phyloP scores from a whole-genome alignment of 2,329 filamentous ascomycete species.

The Neofusicoccum kwambonambiense region DNA sequence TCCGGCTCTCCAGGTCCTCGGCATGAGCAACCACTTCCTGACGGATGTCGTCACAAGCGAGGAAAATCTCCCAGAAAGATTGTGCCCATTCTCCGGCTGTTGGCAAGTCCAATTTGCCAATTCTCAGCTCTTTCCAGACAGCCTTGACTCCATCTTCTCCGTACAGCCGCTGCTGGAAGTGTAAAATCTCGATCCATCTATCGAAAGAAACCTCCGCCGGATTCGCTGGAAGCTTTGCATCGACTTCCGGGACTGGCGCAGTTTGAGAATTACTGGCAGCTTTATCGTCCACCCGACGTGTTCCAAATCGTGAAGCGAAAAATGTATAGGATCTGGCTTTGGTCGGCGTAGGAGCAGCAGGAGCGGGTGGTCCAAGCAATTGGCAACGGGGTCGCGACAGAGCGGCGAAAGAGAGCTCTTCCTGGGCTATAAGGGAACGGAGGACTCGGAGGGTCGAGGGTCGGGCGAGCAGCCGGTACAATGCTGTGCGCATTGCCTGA shows the following conservation, averaged over 20 bases:
- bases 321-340: not conserved
- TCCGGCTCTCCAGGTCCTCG: conserved; percentile 38
- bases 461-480: conserved; percentile 47
- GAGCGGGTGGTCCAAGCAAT: not conserved
- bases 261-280: not conserved
- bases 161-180: not conserved
- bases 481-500: conserved; percentile 42
- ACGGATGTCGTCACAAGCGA: conserved; percentile 38
- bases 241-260: not conserved
- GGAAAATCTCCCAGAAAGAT: conserved; percentile 47
- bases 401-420: not conserved
- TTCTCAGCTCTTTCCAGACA: conserved; percentile 43
- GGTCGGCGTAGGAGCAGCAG: not conserved
- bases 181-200: not conserved
- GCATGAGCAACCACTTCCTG: conserved; percentile 42
- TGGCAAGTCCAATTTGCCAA: conserved; percentile 41
- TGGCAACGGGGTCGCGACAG: not conserved
- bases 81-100: conserved; percentile 38
- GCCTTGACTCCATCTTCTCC: not conserved
- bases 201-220: not conserved
- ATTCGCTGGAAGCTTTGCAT: not conserved
- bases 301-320: not conserved
- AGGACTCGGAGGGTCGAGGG: conserved; percentile 43
- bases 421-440: conserved; percentile 23
- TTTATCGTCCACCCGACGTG: too few relatives aligned